Conservation (phyloP, 2,329 filamentous ascomycete genomes). For the Fusarium tricinctum region DNA sequence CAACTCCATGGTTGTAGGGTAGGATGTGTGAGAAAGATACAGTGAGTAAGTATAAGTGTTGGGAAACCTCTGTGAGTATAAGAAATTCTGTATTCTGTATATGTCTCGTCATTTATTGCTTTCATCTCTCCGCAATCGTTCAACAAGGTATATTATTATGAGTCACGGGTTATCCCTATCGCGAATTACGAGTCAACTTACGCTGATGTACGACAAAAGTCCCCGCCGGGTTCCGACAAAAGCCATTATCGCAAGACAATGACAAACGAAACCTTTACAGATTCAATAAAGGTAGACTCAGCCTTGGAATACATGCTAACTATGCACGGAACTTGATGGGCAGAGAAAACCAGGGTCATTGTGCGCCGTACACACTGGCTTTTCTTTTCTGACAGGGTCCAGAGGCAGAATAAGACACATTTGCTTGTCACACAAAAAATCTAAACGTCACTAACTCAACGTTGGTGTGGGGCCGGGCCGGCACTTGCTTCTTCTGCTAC, state of each 20-base stretch:
- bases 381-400: background rate
- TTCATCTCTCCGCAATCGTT: conserved; percentile 4
- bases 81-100: background rate
- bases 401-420: conserved; percentile 1
- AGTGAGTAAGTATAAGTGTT: background rate
- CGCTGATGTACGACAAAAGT: conserved; percentile 21
- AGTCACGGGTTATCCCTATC: conserved; percentile 8
- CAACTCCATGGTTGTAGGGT: conserved; percentile 40
- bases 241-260: conserved; percentile 2
- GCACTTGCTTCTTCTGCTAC: conserved; percentile 21
- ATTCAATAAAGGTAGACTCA: conserved; percentile 9
- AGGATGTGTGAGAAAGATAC: background rate
- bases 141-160: background rate
- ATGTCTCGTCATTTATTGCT: background rate
- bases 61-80: background rate
- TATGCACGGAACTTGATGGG: conserved; percentile 3
- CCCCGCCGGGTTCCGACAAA: conserved; percentile 3
- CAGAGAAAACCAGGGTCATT: background rate
- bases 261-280: background rate
- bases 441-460: conserved; percentile 30
- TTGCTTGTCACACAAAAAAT: conserved; percentile 30
- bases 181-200: background rate
- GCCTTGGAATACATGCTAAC: conserved; percentile 5
- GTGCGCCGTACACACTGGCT: too few species aligned
- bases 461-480: conserved; percentile 28